Evolutionary conservation across 2,329 filamentous ascomycete species (phyloP).

Genomic region (Alternaria novae-zelandiae): DNA sequence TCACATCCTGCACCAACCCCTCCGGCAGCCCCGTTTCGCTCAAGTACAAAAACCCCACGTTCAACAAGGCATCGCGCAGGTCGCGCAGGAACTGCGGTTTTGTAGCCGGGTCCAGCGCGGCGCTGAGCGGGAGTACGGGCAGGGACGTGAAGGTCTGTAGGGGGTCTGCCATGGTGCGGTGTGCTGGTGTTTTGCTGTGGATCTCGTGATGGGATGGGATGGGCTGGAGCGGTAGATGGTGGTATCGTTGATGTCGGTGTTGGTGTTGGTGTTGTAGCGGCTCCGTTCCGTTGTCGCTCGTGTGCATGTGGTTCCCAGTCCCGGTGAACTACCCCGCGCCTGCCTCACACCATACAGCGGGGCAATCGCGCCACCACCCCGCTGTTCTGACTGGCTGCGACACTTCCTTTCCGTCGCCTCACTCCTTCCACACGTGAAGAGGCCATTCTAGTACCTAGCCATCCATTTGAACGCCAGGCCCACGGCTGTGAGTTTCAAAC

Average conservation of each 20-base stretch:
- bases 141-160: conserved; percentile 69
- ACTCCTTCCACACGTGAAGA: background rate
- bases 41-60: conserved; percentile 88
- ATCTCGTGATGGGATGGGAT: too few relatives aligned
- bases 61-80: conserved; percentile 76
- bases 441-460: conserved; percentile 20
- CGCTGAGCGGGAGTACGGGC: conserved; percentile 77
- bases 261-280: background rate
- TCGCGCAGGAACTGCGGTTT: conserved; percentile 75
- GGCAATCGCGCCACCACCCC: conserved; percentile 23
- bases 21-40: conserved; percentile 70
- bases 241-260: background rate
- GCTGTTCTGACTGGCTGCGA: background rate
- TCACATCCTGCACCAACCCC: conserved; percentile 68
- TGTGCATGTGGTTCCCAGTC: background rate
- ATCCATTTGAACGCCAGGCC: conserved; percentile 38
- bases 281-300: background rate
- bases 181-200: background rate
- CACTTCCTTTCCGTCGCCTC: background rate
- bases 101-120: conserved; percentile 68
- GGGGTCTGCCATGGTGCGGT: background rate
- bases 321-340: background rate
- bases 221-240: background rate
- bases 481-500: conserved; percentile 40
- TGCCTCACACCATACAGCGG: conserved; percentile 21